A percentile compares a stretch with the other conserved stretches of the same genome.
Conservation (phyloP, 768 basidiomycete genomes). For the Mycena latifolia region DNA sequence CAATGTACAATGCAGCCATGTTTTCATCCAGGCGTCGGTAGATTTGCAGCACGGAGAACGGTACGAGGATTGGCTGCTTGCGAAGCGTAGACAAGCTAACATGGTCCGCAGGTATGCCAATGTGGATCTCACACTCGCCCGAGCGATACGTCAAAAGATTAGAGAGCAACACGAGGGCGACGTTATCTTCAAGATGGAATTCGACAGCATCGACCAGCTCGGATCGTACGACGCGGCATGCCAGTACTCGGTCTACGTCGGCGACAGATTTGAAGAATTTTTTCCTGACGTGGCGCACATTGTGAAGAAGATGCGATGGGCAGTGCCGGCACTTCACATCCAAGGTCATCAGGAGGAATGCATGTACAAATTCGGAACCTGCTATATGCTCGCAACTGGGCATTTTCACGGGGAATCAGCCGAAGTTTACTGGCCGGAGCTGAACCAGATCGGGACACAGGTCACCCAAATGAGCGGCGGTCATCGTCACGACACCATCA, state of each 20-base stretch:
- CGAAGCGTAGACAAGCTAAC: no score
- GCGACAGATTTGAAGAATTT: slow-evolving; percentile 4
- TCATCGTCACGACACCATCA: slow-evolving; percentile 4
- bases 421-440: slow-evolving; percentile 4
- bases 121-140: slow-evolving; percentile 20
- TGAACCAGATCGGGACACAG: slow-evolving; percentile 1
- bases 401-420: slow-evolving; percentile 12
- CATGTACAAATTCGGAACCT: slow-evolving; percentile 1
- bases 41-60: slow-evolving; percentile 33
- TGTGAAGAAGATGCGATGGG: slow-evolving; percentile 19
- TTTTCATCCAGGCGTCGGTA: slow-evolving; percentile 26
- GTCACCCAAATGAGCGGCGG: not conserved
- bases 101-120: slow-evolving; percentile 28
- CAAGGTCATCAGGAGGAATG: slow-evolving; percentile 28
- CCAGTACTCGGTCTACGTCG: slow-evolving; percentile 29
- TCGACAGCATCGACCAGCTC: not conserved
- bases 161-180: not conserved
- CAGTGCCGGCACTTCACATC: slow-evolving; percentile 36
- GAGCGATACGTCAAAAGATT: slow-evolving; percentile 21
- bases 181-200: not conserved
- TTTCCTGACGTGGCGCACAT: slow-evolving; percentile 6
- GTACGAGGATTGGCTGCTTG: no score
- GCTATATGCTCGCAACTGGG: not conserved
- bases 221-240: slow-evolving; percentile 32
- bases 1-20: slow-evolving; percentile 42